phyloP scores from a whole-genome alignment of 2,329 filamentous ascomycete species.

The Colletotrichum caudatum region DNA sequence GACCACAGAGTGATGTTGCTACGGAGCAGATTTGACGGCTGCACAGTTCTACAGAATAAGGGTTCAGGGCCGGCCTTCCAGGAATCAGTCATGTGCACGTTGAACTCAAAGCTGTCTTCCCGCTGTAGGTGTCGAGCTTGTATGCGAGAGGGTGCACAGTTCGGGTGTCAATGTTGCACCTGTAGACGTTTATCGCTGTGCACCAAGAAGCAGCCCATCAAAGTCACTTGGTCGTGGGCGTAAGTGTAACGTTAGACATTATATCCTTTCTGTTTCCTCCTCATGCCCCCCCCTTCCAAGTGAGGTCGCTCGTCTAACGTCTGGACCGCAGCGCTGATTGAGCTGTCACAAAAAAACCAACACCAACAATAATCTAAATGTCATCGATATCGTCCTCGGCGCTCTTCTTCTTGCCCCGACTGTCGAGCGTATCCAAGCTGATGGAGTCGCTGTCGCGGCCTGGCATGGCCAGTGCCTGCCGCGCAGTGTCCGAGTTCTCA shows the following conservation, averaged over 20 bases:
- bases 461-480: constrained; percentile 85
- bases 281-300: constrained; percentile 19
- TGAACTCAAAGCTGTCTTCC: neutral
- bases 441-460: constrained; percentile 62
- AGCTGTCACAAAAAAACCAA: constrained; percentile 2
- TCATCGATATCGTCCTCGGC: constrained; percentile 69
- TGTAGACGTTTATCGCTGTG: neutral
- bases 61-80: neutral
- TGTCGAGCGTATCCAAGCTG: constrained; percentile 71
- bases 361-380: constrained; percentile 53
- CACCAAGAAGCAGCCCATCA: neutral
- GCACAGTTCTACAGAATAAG: neutral
- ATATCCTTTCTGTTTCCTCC: constrained; percentile 37
- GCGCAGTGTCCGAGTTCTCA: constrained; percentile 85
- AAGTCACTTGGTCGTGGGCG: constrained; percentile 2
- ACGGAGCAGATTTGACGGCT: neutral
- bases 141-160: neutral
- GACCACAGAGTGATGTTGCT: neutral
- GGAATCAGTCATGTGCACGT: neutral
- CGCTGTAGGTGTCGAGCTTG: neutral
- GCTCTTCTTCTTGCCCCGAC: constrained; percentile 65
- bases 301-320: constrained; percentile 23
- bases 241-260: constrained; percentile 36
- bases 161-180: neutral
- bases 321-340: constrained; percentile 27